These are phyloP conservation scores for Emericellopsis cladophorae DNA, from an alignment of 2,329 filamentous ascomycete genomes.

Conservation along the genomic window DNA sequence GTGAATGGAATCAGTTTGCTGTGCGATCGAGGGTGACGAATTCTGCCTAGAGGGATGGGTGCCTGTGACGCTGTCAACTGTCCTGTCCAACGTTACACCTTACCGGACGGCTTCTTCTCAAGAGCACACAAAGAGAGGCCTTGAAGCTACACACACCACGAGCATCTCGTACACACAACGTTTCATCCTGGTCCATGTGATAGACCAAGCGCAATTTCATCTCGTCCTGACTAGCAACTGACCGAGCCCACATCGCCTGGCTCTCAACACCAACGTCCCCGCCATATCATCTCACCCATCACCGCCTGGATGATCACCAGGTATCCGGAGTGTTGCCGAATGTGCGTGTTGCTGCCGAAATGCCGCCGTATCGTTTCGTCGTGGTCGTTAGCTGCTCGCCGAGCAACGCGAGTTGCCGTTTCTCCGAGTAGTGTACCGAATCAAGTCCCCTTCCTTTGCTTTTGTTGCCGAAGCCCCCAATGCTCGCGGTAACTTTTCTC, in stretches of 20 bases:
- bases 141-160: constrained; percentile 6
- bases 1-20: no score
- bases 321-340: not conserved
- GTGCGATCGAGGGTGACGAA: no score
- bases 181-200: not conserved
- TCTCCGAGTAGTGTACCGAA: not conserved
- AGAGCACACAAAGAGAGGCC: no score
- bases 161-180: not conserved
- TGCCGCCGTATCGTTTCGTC: not conserved
- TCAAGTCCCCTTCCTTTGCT: not conserved
- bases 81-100: no score
- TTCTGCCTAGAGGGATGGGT: no score
- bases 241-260: constrained; percentile 5
- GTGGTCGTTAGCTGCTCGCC: not conserved
- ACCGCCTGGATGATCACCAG: not conserved
- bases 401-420: constrained; percentile 5
- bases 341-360: not conserved
- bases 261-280: no score
- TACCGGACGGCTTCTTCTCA: not conserved
- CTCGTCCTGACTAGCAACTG: constrained; percentile 24
- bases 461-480: not conserved
- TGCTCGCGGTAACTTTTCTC: not conserved
- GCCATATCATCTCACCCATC: not conserved
- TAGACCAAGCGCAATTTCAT: constrained; percentile 20
- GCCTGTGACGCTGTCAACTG: no score